Percentiles rank a stretch among this genome's conserved stretches.
Evolutionary conservation across 305 asterid genomes (phyloP).

Genomic region (Fraxinus greggii): DNA sequence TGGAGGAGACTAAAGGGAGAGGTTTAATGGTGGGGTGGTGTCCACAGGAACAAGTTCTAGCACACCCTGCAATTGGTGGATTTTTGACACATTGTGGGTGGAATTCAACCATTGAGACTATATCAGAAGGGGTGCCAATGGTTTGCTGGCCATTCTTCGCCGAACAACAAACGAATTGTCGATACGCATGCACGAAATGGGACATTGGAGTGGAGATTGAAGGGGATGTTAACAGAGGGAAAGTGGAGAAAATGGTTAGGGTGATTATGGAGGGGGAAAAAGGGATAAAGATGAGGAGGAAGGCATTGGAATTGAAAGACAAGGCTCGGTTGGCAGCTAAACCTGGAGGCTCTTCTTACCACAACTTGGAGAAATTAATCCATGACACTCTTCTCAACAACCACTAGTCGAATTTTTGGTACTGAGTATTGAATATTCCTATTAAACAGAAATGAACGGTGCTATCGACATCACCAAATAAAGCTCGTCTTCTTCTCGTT

Average conservation of each 20-base stretch:
- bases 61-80: slow-evolving; percentile 27
- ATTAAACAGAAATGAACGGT: neutral
- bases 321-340: slow-evolving; percentile 31
- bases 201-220: slow-evolving; percentile 36
- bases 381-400: slow-evolving; percentile 11
- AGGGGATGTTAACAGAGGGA: slow-evolving; percentile 30
- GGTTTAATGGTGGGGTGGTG: slow-evolving; percentile 47
- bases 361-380: slow-evolving; percentile 27
- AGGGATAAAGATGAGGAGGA: slow-evolving; percentile 32
- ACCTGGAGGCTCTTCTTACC: slow-evolving; percentile 30
- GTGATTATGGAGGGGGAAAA: slow-evolving; percentile 29
- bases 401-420: neutral
- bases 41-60: slow-evolving; percentile 40
- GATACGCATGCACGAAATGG: slow-evolving; percentile 26
- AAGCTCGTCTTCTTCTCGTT: neutral
- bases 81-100: slow-evolving; percentile 44
- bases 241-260: slow-evolving; percentile 32
- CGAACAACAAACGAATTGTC: slow-evolving; percentile 34
- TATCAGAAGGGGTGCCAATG: slow-evolving; percentile 40
- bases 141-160: slow-evolving; percentile 41
- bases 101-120: slow-evolving; percentile 33
- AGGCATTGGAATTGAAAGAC: slow-evolving; percentile 33
- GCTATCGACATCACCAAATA: neutral
- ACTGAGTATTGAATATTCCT: neutral
- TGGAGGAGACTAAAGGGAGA: slow-evolving; percentile 32